A percentile compares a stretch with the other conserved stretches of the same genome.
Conservation (phyloP, 345 rosid genomes). For the Odontarrhena argentea region DNA sequence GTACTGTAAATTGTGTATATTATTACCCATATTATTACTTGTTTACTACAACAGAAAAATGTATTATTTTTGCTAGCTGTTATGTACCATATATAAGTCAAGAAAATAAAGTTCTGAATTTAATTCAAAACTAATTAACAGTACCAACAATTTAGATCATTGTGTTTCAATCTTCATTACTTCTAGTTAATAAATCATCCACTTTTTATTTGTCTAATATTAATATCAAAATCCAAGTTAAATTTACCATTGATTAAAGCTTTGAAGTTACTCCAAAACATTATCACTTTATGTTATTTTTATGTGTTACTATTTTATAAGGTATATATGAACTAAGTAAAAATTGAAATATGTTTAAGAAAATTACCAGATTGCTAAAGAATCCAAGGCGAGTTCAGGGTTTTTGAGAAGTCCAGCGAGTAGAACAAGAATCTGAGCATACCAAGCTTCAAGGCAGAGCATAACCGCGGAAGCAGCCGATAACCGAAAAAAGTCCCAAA, state of each 20-base stretch:
- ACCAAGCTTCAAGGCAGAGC: constrained; percentile 69
- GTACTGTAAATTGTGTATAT: not conserved
- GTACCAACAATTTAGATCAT: too few relatives aligned
- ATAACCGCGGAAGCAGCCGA: constrained; percentile 68
- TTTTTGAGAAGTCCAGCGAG: constrained; percentile 63
- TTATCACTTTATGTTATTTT: not conserved
- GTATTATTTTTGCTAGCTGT: too few relatives aligned
- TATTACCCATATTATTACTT: not conserved
- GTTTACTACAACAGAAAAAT: not conserved
- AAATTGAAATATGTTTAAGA: not conserved
- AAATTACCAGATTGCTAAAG: constrained; percentile 58
- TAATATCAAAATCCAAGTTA: not conserved
- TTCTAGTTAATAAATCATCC: not conserved
- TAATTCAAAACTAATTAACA: too few relatives aligned
- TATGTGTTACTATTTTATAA: not conserved
- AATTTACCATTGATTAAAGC: not conserved
- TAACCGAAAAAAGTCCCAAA: constrained; percentile 53
- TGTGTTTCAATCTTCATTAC: too few relatives aligned
- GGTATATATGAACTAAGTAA: not conserved
- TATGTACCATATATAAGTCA: too few relatives aligned
- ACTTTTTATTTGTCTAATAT: not conserved
- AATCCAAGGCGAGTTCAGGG: constrained; percentile 60
- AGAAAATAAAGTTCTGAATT: too few relatives aligned
- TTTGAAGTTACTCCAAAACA: not conserved
- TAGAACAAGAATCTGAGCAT: constrained; percentile 55